Base-by-base conservation (phyloP, 805 yeast genomes). In the Candida namnaoensis region DNA sequence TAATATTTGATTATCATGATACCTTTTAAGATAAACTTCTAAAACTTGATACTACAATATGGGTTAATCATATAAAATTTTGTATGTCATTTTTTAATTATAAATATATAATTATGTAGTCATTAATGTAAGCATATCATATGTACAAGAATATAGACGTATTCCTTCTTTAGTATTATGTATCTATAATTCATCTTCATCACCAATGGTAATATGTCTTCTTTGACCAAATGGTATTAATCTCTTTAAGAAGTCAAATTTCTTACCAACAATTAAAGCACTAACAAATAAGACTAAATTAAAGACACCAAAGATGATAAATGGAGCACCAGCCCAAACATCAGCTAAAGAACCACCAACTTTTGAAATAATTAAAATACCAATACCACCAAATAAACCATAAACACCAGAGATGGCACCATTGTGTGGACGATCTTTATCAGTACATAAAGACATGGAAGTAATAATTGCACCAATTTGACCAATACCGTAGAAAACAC, bases 341-440 rank as follows among this genome's bases (percentile, higher is more conserved):
- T 81, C 87, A 24, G 82, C 74, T 47, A 76, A 62, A 13, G 61
- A 51, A 5, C 88, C 88, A 6, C 88, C 90, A 9, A 79, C 32
- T 50, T 74, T 76, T 32, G 80, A 72, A 27, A 81, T 61, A 1
- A 78, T 40, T 43, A 82, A 60, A 26, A 82, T 79, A 3, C 91
- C 91, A 7, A 78, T 39, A 1, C 86, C 86, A 14, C 88, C 88
- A 47, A 72, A 64, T 41, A 82, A 69, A n/a, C 82, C 72, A 54
- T 78, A 80, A 11, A 80, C 74, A 7, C 91, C 91, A 39, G 82
- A 72, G 35, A 82, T 70, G 3, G 83, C 68, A n/a, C 88, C 88
- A 38, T 75, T 72, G 43, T 69, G 62, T 23, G 58, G 61, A 32
- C 69, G 60, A 28, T 69, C 65, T 34, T 62, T 59, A 40, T 69